Conservation (phyloP, 164 flowering plant species). For the Vitis rupestris region DNA sequence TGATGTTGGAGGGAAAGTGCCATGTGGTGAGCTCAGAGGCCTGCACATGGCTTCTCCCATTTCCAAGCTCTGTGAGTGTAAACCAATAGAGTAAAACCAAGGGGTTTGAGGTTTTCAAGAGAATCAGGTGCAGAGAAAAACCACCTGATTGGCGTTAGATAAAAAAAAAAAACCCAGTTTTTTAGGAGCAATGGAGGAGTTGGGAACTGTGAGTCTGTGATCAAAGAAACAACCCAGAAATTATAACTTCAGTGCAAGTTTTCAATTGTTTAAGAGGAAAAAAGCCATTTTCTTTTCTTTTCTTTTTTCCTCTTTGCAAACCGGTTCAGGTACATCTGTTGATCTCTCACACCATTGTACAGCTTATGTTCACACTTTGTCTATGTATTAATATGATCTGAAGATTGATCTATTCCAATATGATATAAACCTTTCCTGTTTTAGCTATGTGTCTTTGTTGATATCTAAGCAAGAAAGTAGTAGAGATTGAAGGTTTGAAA, state of each 20-base stretch:
- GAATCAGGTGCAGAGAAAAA: conserved; percentile 56
- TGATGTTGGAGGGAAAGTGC: conserved; percentile 35
- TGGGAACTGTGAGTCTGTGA: conserved; percentile 35
- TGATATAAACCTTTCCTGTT: conserved; percentile 7
- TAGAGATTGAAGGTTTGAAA: neutral
- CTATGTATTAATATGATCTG: neutral
- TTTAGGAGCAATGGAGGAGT: conserved; percentile 30
- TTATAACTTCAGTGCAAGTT: conserved; percentile 17
- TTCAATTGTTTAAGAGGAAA: neutral
- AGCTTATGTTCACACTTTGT: conserved; percentile 2
- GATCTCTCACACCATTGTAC: conserved; percentile 2
- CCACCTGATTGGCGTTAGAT: conserved; percentile 37
- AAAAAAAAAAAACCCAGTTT: conserved; percentile 25
- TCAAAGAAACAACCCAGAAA: conserved; percentile 22
- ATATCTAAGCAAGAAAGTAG: neutral
- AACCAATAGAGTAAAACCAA: conserved; percentile 29
- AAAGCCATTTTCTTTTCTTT: neutral
- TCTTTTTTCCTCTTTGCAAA: conserved; percentile 10
- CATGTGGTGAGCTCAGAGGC: conserved; percentile 66
- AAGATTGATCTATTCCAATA: neutral
- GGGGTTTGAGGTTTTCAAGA: conserved; percentile 45
- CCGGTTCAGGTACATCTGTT: conserved; percentile 15
- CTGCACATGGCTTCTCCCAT: conserved; percentile 67
- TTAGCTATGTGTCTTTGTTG: neutral
- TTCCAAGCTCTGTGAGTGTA: conserved; percentile 45